Base-by-base conservation (phyloP, 306 rosid genomes). In the Cucurbita pepo region DNA sequence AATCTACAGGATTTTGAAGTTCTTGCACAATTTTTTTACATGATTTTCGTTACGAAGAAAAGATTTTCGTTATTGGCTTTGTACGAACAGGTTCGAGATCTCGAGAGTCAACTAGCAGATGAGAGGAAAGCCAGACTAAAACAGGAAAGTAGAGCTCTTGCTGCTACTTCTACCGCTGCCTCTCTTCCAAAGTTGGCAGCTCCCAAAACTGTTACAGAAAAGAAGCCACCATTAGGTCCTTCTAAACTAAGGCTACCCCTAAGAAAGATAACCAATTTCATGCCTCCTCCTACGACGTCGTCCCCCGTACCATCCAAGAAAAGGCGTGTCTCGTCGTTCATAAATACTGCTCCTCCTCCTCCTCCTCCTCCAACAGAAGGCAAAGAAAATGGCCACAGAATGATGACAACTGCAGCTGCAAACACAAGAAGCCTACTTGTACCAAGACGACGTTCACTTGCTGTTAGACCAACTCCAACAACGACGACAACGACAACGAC, bases 181-280 rank as follows among this genome's bases (percentile, higher is more conserved):
- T 74, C 87, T 10, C 37, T n/a, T 4, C 18, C 71, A 44, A 83
- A 76, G 73, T 85, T 60, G 38, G 73, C 80, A 72, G 60, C 72
- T 69, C 83, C 70, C 52, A 89, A 76, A 72, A 48, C 56, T 57
- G 81, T 71, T 43, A 56, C 64, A 43, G 87, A 82, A 75, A 86
- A 85, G 87, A 95, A 84, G 80, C 97, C 99, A 8, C 97, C 99
- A 15, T 67, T 89, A 78, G 90, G 77, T 78, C 92, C 96, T 75
- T 80, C 94, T 4, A 91, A 84, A 64, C 8, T 77, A 43, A 91
- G 97, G 79, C 10, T 78, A 59, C 99, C 99, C 5, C 85, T 95
- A 52, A 79, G 87, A 82, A 85, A 84, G 80, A 88, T 95, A 59
- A 73, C 86, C 16, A 95, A 91, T 67, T 63, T 67, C 43, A 3